Conservation (phyloP, 139 green algal species). For the Auxenochlorella protothecoides region DNA sequence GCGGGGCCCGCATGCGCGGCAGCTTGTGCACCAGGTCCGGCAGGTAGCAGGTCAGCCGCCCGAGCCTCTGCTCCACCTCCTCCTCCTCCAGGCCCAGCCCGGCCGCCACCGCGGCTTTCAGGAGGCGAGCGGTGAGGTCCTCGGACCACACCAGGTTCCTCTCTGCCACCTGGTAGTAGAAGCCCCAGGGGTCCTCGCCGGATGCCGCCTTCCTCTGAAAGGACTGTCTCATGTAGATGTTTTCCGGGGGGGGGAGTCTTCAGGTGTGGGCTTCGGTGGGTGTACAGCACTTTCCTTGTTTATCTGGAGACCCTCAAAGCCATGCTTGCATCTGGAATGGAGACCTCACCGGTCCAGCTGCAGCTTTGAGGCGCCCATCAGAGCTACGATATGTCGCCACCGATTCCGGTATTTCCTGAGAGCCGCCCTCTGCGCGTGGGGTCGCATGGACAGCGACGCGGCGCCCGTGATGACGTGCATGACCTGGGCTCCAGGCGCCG, state of each 20-base stretch:
- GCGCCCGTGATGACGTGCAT: too few relatives aligned
- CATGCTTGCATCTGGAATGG: too few relatives aligned
- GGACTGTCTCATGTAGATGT: slow-evolving; percentile 21
- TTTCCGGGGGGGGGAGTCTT: too few relatives aligned
- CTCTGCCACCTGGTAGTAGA: slow-evolving; percentile 60
- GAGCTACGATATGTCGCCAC: slow-evolving; percentile 11
- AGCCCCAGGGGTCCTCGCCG: slow-evolving; percentile 18
- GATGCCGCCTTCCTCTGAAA: slow-evolving; percentile 16
- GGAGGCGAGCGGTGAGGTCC: slow-evolving; percentile 48
- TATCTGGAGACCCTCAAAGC: too few relatives aligned
- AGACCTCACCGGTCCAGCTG: slow-evolving; percentile 12
- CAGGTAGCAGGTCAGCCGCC: slow-evolving; percentile 38
- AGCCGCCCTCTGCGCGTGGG: too few relatives aligned
- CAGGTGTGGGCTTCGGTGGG: too few relatives aligned
- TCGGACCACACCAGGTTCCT: slow-evolving; percentile 58
- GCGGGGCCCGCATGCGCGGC: slow-evolving; percentile 27
- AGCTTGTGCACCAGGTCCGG: slow-evolving; percentile 31
- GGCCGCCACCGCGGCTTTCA: slow-evolving; percentile 45
- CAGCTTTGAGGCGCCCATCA: slow-evolving; percentile 42
- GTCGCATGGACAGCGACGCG: too few relatives aligned
- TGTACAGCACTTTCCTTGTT: too few relatives aligned
- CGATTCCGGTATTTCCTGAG: too few relatives aligned
- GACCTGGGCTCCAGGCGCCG: too few relatives aligned
- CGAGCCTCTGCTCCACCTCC: slow-evolving; percentile 43
- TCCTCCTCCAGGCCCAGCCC: slow-evolving; percentile 45